Evolutionary conservation across 2,329 filamentous ascomycete genomes (phyloP), one percentile per base, ranked within the genome.

Genomic region (Fusarium scirpi): DNA sequence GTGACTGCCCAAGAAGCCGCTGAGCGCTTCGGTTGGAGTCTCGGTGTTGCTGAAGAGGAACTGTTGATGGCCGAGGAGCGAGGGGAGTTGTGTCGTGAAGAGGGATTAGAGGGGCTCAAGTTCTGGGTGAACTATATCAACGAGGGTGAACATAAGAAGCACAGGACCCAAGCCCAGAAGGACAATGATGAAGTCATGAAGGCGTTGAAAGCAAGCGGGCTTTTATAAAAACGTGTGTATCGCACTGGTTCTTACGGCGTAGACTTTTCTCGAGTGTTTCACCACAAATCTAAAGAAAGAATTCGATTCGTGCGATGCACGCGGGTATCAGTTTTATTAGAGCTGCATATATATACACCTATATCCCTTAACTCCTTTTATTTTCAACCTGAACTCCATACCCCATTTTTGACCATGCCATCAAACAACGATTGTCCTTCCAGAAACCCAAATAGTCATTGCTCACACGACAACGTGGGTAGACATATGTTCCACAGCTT

Each of bases 11-110:
- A 96, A 77, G 94, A 98, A 76, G 89, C 90, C 0, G 96, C 96
- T 0, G 93, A 97, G 79, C 86, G 89, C 52, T 99, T 99, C 80
- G 93, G 94, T 8, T 99, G 96, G 96, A 98, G 96, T 78, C 91
- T 99, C 10, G 96, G 96, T 11, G 95, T 99, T 24, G 96, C 96
- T 2, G 92, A 92, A 64, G 96, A 98, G 79, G 96, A 99, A 81
- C 85, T 99, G 15, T 93, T 98, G 78, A 98, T 99, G 95, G 94
- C 94, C 0, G 96, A 99, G 80, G 95, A 98, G 78, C 89, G 88
- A 59, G 96, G 96, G 0, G 89, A 90, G 5, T 79, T 99, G 22
- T 98, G 95, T 78, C 90, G 96, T 49, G 96, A 99, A 78, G 94
- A 97, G 75, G 91, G 94, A 7, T 89, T 98, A 16, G 94, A 98